Conservation (phyloP, 257 asterid genomes). For the Cruciata laevipes region DNA sequence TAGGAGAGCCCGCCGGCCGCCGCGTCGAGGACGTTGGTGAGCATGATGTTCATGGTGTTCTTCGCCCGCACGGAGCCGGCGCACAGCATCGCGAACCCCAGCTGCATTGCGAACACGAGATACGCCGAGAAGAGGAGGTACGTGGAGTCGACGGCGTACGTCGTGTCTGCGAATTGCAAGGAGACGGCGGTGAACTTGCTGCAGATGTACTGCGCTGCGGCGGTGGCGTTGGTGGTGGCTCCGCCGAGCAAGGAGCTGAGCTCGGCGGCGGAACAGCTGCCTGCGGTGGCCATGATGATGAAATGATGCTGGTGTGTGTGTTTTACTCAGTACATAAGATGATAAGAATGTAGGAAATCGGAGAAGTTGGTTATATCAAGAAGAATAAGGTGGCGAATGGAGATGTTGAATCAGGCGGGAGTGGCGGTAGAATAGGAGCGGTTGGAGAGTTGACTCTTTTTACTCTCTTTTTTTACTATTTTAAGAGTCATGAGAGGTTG, state of each 20-base stretch:
- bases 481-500: no score
- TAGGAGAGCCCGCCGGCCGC: constrained; percentile 46
- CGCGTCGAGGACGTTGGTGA: constrained; percentile 45
- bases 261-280: constrained; percentile 27
- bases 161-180: constrained; percentile 27
- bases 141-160: constrained; percentile 42
- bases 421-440: not conserved
- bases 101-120: constrained; percentile 55
- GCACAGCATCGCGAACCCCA: constrained; percentile 56
- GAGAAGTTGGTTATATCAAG: no score
- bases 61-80: constrained; percentile 50
- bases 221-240: constrained; percentile 23
- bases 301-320: not conserved
- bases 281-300: constrained; percentile 15
- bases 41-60: constrained; percentile 47
- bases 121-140: constrained; percentile 57
- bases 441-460: constrained; percentile 1
- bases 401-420: not conserved
- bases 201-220: constrained; percentile 45
- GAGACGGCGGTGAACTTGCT: constrained; percentile 32
- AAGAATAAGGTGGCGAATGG: no score
- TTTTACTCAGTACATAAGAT: no score
- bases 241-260: constrained; percentile 31
- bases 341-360: no score
- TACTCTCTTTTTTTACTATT: no score